Evolutionary conservation across 2,329 filamentous ascomycete genomes (phyloP).

Genomic region (Penicillium verrucosum): DNA sequence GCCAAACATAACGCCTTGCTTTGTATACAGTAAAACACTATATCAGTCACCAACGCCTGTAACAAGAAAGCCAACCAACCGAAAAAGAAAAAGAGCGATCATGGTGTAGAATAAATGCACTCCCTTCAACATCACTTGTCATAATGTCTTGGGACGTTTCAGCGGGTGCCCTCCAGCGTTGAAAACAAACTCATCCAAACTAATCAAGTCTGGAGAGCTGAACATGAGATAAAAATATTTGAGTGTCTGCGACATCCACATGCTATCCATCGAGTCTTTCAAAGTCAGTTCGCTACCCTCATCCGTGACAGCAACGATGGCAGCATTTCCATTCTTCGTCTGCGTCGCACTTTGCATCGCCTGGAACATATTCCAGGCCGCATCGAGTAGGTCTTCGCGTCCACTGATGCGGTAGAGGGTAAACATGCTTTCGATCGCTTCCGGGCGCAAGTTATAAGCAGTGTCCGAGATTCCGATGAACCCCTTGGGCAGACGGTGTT

Average conservation of each 20-base stretch:
- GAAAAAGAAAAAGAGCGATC: neutral
- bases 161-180: constrained; percentile 57
- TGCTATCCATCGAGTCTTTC: constrained; percentile 74
- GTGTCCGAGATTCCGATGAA: constrained; percentile 12
- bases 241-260: constrained; percentile 85
- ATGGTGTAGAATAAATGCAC: neutral
- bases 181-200: constrained; percentile 55
- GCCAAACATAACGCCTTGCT: neutral
- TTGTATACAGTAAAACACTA: neutral
- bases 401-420: constrained; percentile 89
- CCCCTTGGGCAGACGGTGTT: constrained; percentile 20
- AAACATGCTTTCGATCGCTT: constrained; percentile 85
- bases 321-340: constrained; percentile 66
- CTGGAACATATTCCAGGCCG: constrained; percentile 82
- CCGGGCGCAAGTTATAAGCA: constrained; percentile 55
- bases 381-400: constrained; percentile 69
- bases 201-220: constrained; percentile 62
- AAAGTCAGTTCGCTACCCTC: constrained; percentile 32
- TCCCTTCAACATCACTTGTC: neutral
- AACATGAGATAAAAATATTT: constrained; percentile 91
- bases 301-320: constrained; percentile 24
- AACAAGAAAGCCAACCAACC: too few relatives aligned
- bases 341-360: constrained; percentile 65
- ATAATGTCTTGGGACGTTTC: constrained; percentile 13
- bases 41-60: neutral